Conservation (phyloP, 768 basidiomycete species). For the Peribolospora kevripleyi region DNA sequence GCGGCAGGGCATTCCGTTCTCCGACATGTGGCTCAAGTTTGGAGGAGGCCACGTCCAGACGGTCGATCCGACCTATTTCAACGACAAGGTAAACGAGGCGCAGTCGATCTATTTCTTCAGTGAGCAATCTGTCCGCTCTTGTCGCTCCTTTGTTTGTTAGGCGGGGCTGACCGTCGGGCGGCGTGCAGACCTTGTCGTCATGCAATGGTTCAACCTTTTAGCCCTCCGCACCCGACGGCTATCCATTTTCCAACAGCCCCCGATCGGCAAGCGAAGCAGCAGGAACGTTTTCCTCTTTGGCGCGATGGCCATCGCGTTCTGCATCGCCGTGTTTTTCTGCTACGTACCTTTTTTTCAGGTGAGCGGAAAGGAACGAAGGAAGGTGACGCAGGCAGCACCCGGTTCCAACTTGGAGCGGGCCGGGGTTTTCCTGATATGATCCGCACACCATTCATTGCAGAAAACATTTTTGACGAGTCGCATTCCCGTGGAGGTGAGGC, state of each 20-base stretch:
- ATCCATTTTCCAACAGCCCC: constrained; percentile 34
- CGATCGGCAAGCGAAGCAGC: constrained; percentile 13
- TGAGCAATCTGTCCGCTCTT: no score
- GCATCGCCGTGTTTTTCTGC: constrained; percentile 25
- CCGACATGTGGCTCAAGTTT: constrained; percentile 26
- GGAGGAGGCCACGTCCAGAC: constrained; percentile 25
- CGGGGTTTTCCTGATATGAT: constrained; percentile 15
- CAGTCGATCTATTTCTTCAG: constrained; percentile 32
- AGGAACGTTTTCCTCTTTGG: constrained; percentile 28
- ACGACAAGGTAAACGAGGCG: constrained; percentile 20
- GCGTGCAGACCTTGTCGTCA: constrained; percentile 23
- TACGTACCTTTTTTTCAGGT: constrained; percentile 13
- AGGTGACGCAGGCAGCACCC: no score
- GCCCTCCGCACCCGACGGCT: constrained; percentile 32
- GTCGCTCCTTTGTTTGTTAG: no score
- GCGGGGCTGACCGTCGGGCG: constrained; percentile 6
- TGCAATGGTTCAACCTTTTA: constrained; percentile 39
- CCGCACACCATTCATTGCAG: constrained; percentile 22
- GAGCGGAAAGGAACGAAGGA: no score
- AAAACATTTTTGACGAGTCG: constrained; percentile 29
- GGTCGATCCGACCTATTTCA: constrained; percentile 15
- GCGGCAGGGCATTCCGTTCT: constrained; percentile 27
- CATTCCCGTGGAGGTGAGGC: constrained; percentile 15
- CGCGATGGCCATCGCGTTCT: constrained; percentile 26
- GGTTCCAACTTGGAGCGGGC: no score